A percentile compares a stretch with the other conserved stretches of the same genome.
Evolutionary conservation across 768 basidiomycete genomes (phyloP).

Genomic region (Sporobolomyces pararoseus): DNA sequence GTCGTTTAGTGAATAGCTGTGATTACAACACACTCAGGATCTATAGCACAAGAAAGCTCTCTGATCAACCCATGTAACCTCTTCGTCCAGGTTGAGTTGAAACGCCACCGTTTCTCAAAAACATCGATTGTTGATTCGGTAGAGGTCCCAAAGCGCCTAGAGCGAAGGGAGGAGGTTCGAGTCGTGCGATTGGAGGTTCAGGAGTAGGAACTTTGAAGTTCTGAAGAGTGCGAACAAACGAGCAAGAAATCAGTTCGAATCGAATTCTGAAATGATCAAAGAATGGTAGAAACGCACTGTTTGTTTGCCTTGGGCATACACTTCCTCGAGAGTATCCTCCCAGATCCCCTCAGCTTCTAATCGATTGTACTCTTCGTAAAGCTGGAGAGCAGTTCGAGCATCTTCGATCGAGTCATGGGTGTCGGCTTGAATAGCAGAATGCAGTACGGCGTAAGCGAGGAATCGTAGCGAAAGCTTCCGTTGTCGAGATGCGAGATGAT

Average conservation of each 20-base stretch:
- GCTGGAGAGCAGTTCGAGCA: slow-evolving; percentile 73
- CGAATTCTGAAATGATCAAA: no score
- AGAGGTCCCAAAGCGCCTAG: slow-evolving; percentile 37
- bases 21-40: neutral
- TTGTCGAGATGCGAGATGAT: slow-evolving; percentile 73
- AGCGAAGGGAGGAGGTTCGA: slow-evolving; percentile 15
- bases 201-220: slow-evolving; percentile 38
- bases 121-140: slow-evolving; percentile 16
- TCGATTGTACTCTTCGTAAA: slow-evolving; percentile 69
- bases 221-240: neutral
- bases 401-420: slow-evolving; percentile 99
- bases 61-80: slow-evolving; percentile 12
- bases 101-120: slow-evolving; percentile 7
- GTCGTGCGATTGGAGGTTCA: slow-evolving; percentile 6
- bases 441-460: slow-evolving; percentile 87
- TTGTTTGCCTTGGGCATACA: slow-evolving; percentile 52
- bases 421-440: slow-evolving; percentile 85
- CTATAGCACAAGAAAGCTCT: neutral
- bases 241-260: no score
- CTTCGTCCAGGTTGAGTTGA: neutral
- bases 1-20: no score
- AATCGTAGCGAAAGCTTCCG: slow-evolving; percentile 87
- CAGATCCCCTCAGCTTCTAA: slow-evolving; percentile 73
- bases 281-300: slow-evolving; percentile 23
- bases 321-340: slow-evolving; percentile 74